A percentile compares a stretch with the other conserved stretches of the same genome.
These are phyloP conservation scores for Byssoonygena ceratinophila DNA, from an alignment of 2,329 filamentous ascomycete species.

Conservation along the genomic window DNA sequence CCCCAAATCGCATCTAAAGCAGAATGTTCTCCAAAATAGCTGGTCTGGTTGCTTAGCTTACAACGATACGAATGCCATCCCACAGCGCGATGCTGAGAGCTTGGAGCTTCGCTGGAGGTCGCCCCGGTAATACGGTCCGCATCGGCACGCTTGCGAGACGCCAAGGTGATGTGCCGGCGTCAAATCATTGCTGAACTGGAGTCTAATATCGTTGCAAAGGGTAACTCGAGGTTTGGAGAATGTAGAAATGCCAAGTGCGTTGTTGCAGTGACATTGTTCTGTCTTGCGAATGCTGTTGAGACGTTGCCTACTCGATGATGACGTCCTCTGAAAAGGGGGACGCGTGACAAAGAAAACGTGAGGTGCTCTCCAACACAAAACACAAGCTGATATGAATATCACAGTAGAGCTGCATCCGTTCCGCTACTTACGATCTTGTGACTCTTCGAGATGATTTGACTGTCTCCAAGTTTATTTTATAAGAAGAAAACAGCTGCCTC, in stretches of 20 bases:
- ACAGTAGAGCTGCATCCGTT: not conserved
- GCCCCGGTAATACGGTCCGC: slow-evolving; percentile 69
- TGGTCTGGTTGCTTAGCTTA: slow-evolving; percentile 34
- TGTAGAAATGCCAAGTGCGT: not conserved
- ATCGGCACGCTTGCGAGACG: slow-evolving; percentile 44
- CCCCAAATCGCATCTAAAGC: slow-evolving; percentile 14
- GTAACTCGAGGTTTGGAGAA: not conserved
- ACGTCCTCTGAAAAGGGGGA: not conserved
- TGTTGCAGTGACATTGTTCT: not conserved
- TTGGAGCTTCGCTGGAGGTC: slow-evolving; percentile 67
- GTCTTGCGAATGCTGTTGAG: not conserved
- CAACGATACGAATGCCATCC: slow-evolving; percentile 61
- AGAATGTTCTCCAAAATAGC: slow-evolving; percentile 2
- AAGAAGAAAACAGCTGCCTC: not conserved
- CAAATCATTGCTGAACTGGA: slow-evolving; percentile 15
- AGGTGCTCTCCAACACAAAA: not conserved
- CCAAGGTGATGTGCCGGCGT: slow-evolving; percentile 10
- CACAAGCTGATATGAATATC: not conserved
- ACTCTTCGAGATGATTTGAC: not conserved
- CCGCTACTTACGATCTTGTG: not conserved
- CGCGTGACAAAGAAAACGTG: slow-evolving; percentile 1
- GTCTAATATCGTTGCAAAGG: too few species aligned
- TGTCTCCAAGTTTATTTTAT: not conserved
- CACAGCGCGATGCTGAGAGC: slow-evolving; percentile 64
- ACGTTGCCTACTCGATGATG: not conserved